A percentile compares a stretch with the other conserved stretches of the same genome.
Evolutionary conservation across 148 eudicot species (phyloP).

Genomic region (Polygonum aviculare): DNA sequence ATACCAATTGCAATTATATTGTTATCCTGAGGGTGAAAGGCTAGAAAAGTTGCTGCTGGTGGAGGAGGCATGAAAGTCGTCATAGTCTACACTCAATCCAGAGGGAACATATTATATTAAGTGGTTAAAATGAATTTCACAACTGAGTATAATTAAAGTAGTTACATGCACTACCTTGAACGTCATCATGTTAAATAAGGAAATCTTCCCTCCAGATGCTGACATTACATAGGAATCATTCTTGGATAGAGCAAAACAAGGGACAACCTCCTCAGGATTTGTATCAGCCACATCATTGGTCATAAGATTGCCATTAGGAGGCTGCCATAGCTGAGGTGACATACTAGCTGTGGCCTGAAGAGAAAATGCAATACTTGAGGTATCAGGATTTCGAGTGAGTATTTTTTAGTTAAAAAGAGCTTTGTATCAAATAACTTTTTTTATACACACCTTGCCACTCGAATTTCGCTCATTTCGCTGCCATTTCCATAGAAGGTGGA

Average conservation of each 20-base stretch:
- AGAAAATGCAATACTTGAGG: not conserved
- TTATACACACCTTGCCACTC: conserved; percentile 46
- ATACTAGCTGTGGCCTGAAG: conserved; percentile 65
- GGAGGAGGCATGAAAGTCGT: conserved; percentile 87
- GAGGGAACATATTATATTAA: not conserved
- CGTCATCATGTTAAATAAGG: conserved; percentile 82
- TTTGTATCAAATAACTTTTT: not conserved
- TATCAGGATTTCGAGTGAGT: not conserved
- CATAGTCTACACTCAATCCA: conserved; percentile 59
- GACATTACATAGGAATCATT: conserved; percentile 93
- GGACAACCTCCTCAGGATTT: conserved; percentile 57
- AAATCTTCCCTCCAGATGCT: conserved; percentile 85
- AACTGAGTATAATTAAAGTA: not conserved
- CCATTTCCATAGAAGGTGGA: conserved; percentile 95
- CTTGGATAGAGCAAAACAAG: conserved; percentile 92
- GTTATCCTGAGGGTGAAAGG: conserved; percentile 90
- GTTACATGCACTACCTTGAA: conserved; percentile 51
- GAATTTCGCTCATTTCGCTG: conserved; percentile 52
- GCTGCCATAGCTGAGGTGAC: conserved; percentile 84
- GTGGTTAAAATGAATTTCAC: not conserved
- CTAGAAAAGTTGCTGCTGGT: conserved; percentile 92
- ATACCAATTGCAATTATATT: conserved; percentile 93
- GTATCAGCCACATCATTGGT: conserved; percentile 65
- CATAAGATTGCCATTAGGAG: conserved; percentile 76
- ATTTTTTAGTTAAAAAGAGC: not conserved